Conservation (phyloP, 2,329 filamentous ascomycete genomes). For the Calonectria multiphialidica region DNA sequence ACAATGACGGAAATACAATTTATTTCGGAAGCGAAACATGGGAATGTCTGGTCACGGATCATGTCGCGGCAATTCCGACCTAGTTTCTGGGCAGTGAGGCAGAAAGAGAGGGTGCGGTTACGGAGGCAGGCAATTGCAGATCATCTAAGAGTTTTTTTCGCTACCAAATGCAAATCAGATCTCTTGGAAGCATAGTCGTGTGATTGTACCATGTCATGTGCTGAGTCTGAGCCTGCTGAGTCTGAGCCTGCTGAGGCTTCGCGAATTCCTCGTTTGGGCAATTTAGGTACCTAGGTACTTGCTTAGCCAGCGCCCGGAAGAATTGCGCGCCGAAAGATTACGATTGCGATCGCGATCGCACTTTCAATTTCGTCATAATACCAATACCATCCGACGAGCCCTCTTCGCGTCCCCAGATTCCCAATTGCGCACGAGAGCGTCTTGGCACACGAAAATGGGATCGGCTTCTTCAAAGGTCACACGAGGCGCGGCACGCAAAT, state of each 20-base stretch:
- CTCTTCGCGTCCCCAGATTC: not conserved
- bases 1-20: conserved; percentile 60
- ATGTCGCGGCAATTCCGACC: conserved; percentile 44
- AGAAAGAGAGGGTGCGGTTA: not conserved
- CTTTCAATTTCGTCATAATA: conserved; percentile 17
- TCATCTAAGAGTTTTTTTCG: not conserved
- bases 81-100: not conserved
- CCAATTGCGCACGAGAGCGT: not conserved
- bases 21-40: conserved; percentile 56
- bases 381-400: not conserved
- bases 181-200: not conserved
- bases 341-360: not conserved
- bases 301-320: conserved; percentile 30
- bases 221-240: not conserved
- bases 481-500: conserved; percentile 55
- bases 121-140: not conserved
- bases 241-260: not conserved
- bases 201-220: not conserved
- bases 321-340: conserved; percentile 39
- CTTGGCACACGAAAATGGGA: conserved; percentile 51
- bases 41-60: conserved; percentile 58
- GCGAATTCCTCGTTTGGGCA: not conserved
- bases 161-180: not conserved
- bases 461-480: conserved; percentile 60
- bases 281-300: not conserved